Base-by-base conservation (phyloP, 2,329 filamentous ascomycete species). In the Cadophora luteo-olivacea region DNA sequence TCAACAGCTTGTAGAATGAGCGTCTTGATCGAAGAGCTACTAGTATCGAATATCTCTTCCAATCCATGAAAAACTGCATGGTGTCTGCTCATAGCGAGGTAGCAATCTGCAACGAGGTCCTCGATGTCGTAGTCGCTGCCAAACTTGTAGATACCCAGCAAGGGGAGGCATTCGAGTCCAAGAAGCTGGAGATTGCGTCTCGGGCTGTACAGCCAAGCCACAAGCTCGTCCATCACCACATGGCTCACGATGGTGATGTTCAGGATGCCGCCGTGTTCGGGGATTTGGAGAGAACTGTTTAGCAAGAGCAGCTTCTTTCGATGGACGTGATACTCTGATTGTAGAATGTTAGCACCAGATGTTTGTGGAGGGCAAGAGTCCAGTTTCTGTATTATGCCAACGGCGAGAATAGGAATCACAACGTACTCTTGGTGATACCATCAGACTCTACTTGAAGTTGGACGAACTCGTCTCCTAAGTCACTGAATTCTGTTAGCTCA, bases 81-180 rank as follows among this genome's bases (percentile, higher is more conserved):
- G 12, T 36, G 32, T 36, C 33, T 8, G 32, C 32, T 3, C 32
- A 38, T 38, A 7, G 54, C 54, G 19, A 22, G 4, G 32, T 22
- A 22, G 14, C 32, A 58, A 22, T 38, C 32, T n/a, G 6, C 8
- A 16, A 36, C 14, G 54, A 58, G 54, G 19, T 38, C 16, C 3
- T 8, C 6, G 19, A 58, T 38, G 3, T 2, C 1, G 32, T 38
- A 22, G 11, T 22, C 9, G 11, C 32, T 4, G 8, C 29, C 32
- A 19, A 58, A 58, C 32, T 36, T 22, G 54, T 58, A 58, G 54
- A 58, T 7, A 24, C n/a, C 54, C 11, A 58, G 24, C 7, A 58
- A 58, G 32, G 9, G 33, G 14, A 6, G 1, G 4, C 33, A 36
- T 36, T n/a, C 12, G 14, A 57, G 52, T 24, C 8, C 32, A 7